phyloP scores from a whole-genome alignment of 129 eudicot genomes.

The Lactuca saligna region DNA sequence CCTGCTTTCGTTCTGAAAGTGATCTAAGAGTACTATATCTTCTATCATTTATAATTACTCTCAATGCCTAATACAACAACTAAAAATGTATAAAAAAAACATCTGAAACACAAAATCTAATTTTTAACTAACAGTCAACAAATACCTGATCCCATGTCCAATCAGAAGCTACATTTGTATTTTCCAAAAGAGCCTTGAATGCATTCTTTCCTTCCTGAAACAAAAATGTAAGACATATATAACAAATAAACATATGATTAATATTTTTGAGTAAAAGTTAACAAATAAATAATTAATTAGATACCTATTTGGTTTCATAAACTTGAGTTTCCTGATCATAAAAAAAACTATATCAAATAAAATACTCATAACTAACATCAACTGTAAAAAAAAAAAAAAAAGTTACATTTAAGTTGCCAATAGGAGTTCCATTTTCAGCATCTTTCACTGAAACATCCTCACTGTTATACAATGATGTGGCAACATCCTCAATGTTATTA shows the following conservation, averaged over 20 bases:
- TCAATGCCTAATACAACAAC: slow-evolving; percentile 61
- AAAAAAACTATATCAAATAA: slow-evolving; percentile 18
- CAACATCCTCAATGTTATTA: too few relatives aligned
- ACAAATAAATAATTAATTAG: background rate
- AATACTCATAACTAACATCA: slow-evolving; percentile 6
- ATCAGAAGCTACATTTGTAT: slow-evolving; percentile 78
- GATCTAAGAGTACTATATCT: slow-evolving; percentile 77
- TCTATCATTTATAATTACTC: slow-evolving; percentile 74
- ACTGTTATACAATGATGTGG: slow-evolving; percentile 43
- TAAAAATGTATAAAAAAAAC: slow-evolving; percentile 12
- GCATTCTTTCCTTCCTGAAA: slow-evolving; percentile 81
- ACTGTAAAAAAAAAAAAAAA: background rate
- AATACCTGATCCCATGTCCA: slow-evolving; percentile 96
- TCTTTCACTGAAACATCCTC: slow-evolving; percentile 41
- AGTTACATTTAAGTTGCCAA: slow-evolving; percentile 50
- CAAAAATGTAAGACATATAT: slow-evolving; percentile 10
- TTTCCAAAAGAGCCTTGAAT: slow-evolving; percentile 73
- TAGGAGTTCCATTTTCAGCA: slow-evolving; percentile 40
- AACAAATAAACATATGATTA: slow-evolving; percentile 9
- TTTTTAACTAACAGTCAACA: background rate
- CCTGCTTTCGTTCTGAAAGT: slow-evolving; percentile 84
- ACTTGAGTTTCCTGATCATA: slow-evolving; percentile 47
- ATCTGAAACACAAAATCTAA: slow-evolving; percentile 6
- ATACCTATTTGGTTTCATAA: slow-evolving; percentile 77
- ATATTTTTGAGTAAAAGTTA: slow-evolving; percentile 8